Evolutionary conservation across 306 rosid genomes (phyloP), one percentile per base, ranked within the genome.

Genomic region (Prunus dulcis): DNA sequence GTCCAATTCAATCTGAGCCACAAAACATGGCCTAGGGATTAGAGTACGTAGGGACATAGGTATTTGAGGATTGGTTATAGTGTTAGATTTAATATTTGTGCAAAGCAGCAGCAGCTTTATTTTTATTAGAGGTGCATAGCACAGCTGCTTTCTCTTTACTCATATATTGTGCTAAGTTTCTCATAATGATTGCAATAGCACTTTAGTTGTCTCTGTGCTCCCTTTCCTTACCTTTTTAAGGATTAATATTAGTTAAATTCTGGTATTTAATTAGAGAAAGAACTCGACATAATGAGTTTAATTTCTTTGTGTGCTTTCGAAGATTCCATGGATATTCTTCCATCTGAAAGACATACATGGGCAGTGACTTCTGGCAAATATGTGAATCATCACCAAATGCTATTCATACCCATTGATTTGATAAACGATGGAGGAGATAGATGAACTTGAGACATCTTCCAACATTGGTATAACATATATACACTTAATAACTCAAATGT

Each of bases 261-360:
- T 25, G 9, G 9, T 49, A 7, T 14, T 72, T 38, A 56, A 38
- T 56, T 14, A 45, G 53, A 73, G 28, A 50, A 28, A 50, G 18
- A 9, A 10, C 13, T 13, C 56, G 57, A 57, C 67, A 46, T 45
- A 73, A 43, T 58, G 68, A 60, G 68, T 52, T 18, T 52, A 51
- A 30, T 50, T 71, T 52, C 20, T 51, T n/a, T 3, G 75, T 61
- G 77, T 61, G 77, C 77, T 14, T 43, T 18, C 0, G 7, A 47
- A 60, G 57, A 73, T 61, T 57, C 47, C 69, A 61, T 17, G 77
- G 57, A 61, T 73, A 73, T 61, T 72, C 67, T 57, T 72, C 66
- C 32, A 41, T 23, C 8, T 32, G 38, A 5, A 32, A 32, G 7
- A 32, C 38, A 32, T 32, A 5, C 38, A 32, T 32, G 38, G 38